Percentiles rank a stretch among this genome's conserved stretches.
phyloP scores from a whole-genome alignment of 306 rosid genomes.

The Psophocarpus tetragonolobus region DNA sequence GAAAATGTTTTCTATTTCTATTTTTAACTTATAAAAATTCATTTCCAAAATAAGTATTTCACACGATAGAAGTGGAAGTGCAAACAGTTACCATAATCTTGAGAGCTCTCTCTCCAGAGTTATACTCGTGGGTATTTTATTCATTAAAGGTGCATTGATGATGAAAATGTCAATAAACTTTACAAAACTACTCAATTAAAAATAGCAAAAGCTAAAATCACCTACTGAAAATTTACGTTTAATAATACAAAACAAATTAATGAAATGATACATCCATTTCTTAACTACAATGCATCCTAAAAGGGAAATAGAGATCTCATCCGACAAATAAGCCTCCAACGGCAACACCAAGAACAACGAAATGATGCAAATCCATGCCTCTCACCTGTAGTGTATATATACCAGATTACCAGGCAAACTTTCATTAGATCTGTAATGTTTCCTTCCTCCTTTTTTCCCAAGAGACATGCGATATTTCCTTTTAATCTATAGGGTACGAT shows the following conservation, averaged over 20 bases:
- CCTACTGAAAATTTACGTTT: conserved; percentile 5
- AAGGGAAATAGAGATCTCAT: background rate
- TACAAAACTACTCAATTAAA: background rate
- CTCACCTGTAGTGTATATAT: background rate
- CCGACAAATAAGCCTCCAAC: background rate
- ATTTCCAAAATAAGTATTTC: background rate
- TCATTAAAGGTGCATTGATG: background rate
- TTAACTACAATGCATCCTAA: conserved; percentile 3
- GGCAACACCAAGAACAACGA: background rate
- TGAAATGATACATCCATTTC: background rate
- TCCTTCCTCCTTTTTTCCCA: background rate
- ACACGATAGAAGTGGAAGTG: background rate
- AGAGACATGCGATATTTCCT: background rate
- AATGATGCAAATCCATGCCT: background rate
- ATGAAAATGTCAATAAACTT: background rate
- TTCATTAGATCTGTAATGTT: background rate
- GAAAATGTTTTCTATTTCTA: background rate
- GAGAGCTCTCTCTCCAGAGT: background rate
- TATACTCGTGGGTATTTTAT: background rate
- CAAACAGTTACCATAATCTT: background rate
- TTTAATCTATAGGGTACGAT: background rate
- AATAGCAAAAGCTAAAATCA: background rate
- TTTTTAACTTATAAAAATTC: background rate
- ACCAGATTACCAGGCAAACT: background rate
- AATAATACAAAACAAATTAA: conserved; percentile 5